A percentile compares a stretch with the other conserved stretches of the same genome.
phyloP scores from a whole-genome alignment of 2,329 filamentous ascomycete genomes.

The Venturia oleaginea region DNA sequence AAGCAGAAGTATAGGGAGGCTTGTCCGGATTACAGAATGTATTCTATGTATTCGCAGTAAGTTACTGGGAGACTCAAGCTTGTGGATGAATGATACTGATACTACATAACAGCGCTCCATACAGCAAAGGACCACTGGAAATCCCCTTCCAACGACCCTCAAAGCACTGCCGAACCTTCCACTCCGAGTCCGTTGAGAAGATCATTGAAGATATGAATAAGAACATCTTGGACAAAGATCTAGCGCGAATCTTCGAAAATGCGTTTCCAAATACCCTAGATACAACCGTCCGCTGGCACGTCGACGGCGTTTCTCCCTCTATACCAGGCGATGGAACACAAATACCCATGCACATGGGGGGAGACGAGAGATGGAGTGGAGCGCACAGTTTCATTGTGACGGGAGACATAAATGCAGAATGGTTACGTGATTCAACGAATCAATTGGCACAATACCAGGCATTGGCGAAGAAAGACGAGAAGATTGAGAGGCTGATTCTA shows the following conservation, averaged over 20 bases:
- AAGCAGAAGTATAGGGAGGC: constrained; percentile 19
- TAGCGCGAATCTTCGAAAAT: constrained; percentile 90
- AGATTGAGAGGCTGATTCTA: constrained; percentile 69
- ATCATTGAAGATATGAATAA: constrained; percentile 76
- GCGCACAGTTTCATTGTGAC: constrained; percentile 90
- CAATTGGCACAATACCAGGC: constrained; percentile 85
- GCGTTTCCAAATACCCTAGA: constrained; percentile 87
- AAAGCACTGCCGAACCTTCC: constrained; percentile 76
- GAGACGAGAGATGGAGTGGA: constrained; percentile 65
- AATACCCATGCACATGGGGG: constrained; percentile 21
- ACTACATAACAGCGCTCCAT: constrained; percentile 51
- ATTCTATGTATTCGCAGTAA: constrained; percentile 52
- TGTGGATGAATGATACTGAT: no score
- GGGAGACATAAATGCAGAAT: constrained; percentile 86
- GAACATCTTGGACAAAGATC: constrained; percentile 73
- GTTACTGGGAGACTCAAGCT: no score
- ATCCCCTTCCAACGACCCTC: constrained; percentile 83
- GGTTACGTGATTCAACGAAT: constrained; percentile 87
- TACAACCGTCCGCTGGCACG: constrained; percentile 83
- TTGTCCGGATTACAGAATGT: constrained; percentile 59
- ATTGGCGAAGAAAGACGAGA: constrained; percentile 70
- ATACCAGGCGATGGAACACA: constrained; percentile 24
- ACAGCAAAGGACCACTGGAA: constrained; percentile 67
- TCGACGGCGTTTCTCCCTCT: constrained; percentile 45
- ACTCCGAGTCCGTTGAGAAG: constrained; percentile 75